A percentile compares a stretch with the other conserved stretches of the same genome.
These are phyloP conservation scores for Moricandia moricandioides DNA, from an alignment of 345 rosid genomes.

Conservation along the genomic window DNA sequence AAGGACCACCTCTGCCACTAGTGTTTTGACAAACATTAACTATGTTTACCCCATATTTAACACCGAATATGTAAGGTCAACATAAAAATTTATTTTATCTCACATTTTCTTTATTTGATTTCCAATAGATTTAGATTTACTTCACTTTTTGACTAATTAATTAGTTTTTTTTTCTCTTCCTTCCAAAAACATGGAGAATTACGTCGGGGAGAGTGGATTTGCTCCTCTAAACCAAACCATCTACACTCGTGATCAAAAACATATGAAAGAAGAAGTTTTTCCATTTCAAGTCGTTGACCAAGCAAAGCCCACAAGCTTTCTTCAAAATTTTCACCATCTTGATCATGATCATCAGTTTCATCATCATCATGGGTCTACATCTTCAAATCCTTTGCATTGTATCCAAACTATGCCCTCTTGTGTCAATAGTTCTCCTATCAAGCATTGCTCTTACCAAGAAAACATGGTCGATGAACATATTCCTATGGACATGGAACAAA, in stretches of 20 bases:
- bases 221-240: conserved; percentile 33
- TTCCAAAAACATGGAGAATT: conserved; percentile 31
- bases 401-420: conserved; percentile 36
- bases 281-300: conserved; percentile 38
- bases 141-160: conserved; percentile 28
- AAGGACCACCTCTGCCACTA: neutral
- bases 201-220: conserved; percentile 19
- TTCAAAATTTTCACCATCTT: conserved; percentile 58
- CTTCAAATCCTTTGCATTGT: conserved; percentile 43
- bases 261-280: conserved; percentile 39
- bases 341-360: conserved; percentile 37
- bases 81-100: neutral
- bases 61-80: conserved; percentile 31
- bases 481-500: conserved; percentile 30
- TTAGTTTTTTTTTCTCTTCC: conserved; percentile 28
- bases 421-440: conserved; percentile 45
- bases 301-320: conserved; percentile 39
- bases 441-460: conserved; percentile 41
- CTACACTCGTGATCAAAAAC: conserved; percentile 33
- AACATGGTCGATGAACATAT: conserved; percentile 31
- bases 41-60: conserved; percentile 36
- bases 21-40: conserved; percentile 37
- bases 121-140: neutral
- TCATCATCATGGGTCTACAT: conserved; percentile 32
- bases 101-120: conserved; percentile 15